Percentiles rank a stretch among this genome's conserved stretches.
These are phyloP conservation scores for Craspedostauros australis DNA, from an alignment of 108 stramenopile species.

Conservation along the genomic window DNA sequence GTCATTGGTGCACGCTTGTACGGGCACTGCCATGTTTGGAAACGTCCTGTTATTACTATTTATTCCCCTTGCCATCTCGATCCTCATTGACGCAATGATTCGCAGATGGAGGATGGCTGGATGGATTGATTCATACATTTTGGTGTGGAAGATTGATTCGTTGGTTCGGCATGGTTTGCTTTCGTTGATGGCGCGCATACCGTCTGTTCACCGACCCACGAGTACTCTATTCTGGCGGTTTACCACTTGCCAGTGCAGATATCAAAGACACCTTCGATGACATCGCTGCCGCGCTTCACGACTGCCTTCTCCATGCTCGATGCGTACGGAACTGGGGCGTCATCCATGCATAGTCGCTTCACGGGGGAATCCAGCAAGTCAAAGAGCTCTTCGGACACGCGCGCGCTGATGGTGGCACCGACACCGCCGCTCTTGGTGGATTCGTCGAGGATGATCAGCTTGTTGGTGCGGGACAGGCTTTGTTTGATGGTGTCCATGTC, in stretches of 20 bases:
- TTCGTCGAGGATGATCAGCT: constrained; percentile 94
- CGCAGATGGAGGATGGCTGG: too few relatives aligned
- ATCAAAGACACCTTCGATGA: constrained; percentile 81
- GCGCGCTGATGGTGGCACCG: constrained; percentile 93
- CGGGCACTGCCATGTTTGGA: too few relatives aligned
- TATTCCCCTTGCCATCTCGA: too few relatives aligned
- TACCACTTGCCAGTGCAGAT: constrained; percentile 65
- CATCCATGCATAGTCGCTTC: constrained; percentile 96
- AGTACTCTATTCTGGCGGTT: too few relatives aligned
- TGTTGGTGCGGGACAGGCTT: constrained; percentile 84
- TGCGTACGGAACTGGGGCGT: constrained; percentile 95
- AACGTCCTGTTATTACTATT: too few relatives aligned
- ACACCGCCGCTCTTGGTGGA: constrained; percentile 94
- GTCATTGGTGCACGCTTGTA: too few relatives aligned
- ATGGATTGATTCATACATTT: too few relatives aligned
- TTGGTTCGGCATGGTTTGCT: too few relatives aligned
- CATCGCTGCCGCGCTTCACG: constrained; percentile 87
- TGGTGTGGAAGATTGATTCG: too few relatives aligned
- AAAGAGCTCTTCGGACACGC: constrained; percentile 91
- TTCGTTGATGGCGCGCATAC: too few relatives aligned
- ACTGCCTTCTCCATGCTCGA: constrained; percentile 94
- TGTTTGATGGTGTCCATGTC: constrained; percentile 92
- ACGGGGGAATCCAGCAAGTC: constrained; percentile 96
- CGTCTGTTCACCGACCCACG: too few relatives aligned
- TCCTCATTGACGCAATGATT: too few relatives aligned